Evolutionary conservation across 1,284 basidiomycete species (phyloP).

Genomic region (Rhodotorula sp.): DNA sequence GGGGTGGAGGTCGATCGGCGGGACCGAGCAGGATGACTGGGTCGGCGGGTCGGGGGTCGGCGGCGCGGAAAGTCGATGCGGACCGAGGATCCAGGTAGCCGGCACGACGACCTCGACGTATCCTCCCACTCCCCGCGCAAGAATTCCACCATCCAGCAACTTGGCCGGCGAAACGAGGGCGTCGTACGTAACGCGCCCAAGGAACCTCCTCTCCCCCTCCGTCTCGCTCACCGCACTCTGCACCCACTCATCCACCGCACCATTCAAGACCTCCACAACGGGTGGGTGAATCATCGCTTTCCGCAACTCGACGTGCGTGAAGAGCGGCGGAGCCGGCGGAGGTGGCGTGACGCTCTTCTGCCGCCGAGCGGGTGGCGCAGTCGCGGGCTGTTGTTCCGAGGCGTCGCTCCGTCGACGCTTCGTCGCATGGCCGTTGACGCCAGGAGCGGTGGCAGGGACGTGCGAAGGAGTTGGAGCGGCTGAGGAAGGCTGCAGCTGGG

Average conservation of each 20-base stretch:
- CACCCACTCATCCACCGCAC: conserved; percentile 11
- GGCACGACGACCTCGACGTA: conserved; percentile 38
- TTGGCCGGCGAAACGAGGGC: conserved; percentile 36
- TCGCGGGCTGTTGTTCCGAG: neutral
- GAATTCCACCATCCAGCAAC: conserved; percentile 37
- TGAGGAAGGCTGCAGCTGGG: too few relatives aligned
- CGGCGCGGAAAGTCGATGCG: neutral
- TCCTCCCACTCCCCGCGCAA: conserved; percentile 37
- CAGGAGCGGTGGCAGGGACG: neutral
- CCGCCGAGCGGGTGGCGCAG: neutral
- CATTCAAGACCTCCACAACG: conserved; percentile 26
- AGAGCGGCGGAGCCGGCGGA: conserved; percentile 13
- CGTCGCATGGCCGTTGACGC: neutral
- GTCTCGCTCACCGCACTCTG: neutral
- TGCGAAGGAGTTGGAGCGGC: neutral
- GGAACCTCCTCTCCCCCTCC: conserved; percentile 17
- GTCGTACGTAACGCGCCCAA: conserved; percentile 40
- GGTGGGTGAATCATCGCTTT: conserved; percentile 27
- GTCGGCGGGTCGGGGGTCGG: too few relatives aligned
- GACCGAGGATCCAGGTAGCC: conserved; percentile 30
- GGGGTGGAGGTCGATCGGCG: conserved; percentile 10
- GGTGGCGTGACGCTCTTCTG: neutral
- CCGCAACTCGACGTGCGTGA: conserved; percentile 23
- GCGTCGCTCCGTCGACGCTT: conserved; percentile 13
- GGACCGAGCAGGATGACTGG: conserved; percentile 1